Evolutionary conservation across 179 eudicot genomes (phyloP), one percentile per base, ranked within the genome.

Genomic region (Carnegiea gigantea): DNA sequence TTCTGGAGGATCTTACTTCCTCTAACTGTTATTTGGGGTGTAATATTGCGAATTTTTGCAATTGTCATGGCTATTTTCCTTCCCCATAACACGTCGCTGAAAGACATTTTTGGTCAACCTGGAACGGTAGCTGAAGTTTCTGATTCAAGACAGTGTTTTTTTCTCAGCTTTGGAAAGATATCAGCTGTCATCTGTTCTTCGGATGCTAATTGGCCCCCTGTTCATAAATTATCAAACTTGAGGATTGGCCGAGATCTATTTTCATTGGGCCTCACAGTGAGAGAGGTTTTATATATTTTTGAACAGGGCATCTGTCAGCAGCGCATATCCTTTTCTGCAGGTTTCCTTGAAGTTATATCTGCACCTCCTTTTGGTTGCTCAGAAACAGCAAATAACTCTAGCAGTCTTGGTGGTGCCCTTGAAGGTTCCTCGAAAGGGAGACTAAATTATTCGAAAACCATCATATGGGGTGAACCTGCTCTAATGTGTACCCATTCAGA

Each of bases 401-500:
- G 79, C 65, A 68, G 67, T 82, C 9, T 44, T 68, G 75, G 54
- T 23, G 82, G 68, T 54, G 49, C 78, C 75, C 21, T 70, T 12
- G 78, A 80, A 82, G 86, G 84, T 81, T 77, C 33, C 46, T 14
- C 73, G 80, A 86, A 80, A 77, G 86, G 83, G 86, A 78, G 84
- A 83, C 79, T 71, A 72, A 81, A 62, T 83, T 82, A 87, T 75
- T 74, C 83, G 24, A 81, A 83, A 78, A 82, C 81, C 72, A 79
- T 90, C 73, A 33, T 90, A 62, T 89, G 91, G 94, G 87, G 82
- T 36, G 92, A 93, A 83, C 90, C 98, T 84, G 92, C 93, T 68
- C 78, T 79, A 70, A 36, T 71, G 73, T 77, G 85, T 80, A 30
- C 72, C 83, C 73, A 33, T 81, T 77, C 86, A 65, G 91, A 84